These are phyloP conservation scores for Leccinum ochraceum DNA, from an alignment of 768 basidiomycete genomes.

Conservation along the genomic window DNA sequence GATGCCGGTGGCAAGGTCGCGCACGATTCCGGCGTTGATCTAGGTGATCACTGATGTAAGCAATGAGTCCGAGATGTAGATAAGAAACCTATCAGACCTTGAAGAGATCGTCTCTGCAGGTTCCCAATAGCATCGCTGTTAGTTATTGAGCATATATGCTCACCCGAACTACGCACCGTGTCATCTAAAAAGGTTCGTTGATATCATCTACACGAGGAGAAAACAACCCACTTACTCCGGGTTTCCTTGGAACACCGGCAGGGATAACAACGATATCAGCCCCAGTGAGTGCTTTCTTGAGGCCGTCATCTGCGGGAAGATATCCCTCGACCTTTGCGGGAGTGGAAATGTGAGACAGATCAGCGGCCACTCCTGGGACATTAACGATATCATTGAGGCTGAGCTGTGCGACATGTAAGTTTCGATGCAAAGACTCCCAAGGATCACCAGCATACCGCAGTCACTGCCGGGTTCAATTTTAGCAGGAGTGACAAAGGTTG, in stretches of 20 bases:
- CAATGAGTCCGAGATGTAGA: not conserved
- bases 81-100: slow-evolving; percentile 54
- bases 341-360: slow-evolving; percentile 92
- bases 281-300: slow-evolving; percentile 79
- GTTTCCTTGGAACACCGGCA: slow-evolving; percentile 95
- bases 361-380: slow-evolving; percentile 95
- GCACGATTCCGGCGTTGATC: slow-evolving; percentile 98
- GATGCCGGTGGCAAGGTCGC: slow-evolving; percentile 88
- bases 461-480: slow-evolving; percentile 81
- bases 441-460: slow-evolving; percentile 50
- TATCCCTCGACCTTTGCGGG: slow-evolving; percentile 83
- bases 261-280: slow-evolving; percentile 94
- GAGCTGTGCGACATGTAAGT: slow-evolving; percentile 50
- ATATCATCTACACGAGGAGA: not conserved
- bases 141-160: slow-evolving; percentile 8
- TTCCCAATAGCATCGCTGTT: slow-evolving; percentile 5
- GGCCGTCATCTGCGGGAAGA: slow-evolving; percentile 75
- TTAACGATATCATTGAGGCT: slow-evolving; percentile 95
- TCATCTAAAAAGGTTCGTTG: slow-evolving; percentile 42
- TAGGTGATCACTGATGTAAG: slow-evolving; percentile 32
- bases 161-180: slow-evolving; percentile 39
- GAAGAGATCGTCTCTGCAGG: slow-evolving; percentile 87
- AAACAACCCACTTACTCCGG: slow-evolving; percentile 60
- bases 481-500: slow-evolving; percentile 93
- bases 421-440: not conserved